Evolutionary conservation across 306 rosid genomes (phyloP).

Genomic region (Macrotyloma uniflorum): DNA sequence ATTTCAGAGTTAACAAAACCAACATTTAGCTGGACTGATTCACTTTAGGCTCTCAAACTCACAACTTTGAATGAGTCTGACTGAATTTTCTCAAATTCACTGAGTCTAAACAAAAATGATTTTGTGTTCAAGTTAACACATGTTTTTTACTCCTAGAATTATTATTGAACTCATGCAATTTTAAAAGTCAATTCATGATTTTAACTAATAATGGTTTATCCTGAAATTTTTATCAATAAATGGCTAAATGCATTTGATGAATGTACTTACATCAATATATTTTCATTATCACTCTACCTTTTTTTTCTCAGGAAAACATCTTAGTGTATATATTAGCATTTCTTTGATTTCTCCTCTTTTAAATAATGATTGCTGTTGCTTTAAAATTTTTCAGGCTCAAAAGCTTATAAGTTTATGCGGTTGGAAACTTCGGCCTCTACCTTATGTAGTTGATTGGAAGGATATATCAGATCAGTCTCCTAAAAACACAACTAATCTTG

Average conservation of each 20-base stretch:
- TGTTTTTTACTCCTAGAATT: not conserved
- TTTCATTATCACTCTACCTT: slow-evolving; percentile 7
- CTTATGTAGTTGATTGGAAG: slow-evolving; percentile 71
- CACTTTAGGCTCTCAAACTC: not conserved
- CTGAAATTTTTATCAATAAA: not conserved
- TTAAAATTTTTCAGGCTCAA: slow-evolving; percentile 68
- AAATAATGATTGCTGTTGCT: slow-evolving; percentile 1
- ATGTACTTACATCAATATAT: not conserved
- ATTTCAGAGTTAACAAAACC: not conserved
- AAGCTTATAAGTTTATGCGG: slow-evolving; percentile 83
- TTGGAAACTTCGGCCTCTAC: slow-evolving; percentile 86
- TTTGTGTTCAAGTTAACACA: not conserved
- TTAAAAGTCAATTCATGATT: not conserved
- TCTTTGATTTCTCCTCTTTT: not conserved
- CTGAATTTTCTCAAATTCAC: not conserved
- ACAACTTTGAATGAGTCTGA: not conserved
- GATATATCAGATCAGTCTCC: slow-evolving; percentile 50
- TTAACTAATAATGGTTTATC: not conserved
- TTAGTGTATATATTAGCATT: slow-evolving; percentile 24
- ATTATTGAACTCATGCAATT: not conserved
- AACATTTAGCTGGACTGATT: not conserved
- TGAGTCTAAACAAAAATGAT: not conserved
- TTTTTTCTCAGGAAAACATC: not conserved
- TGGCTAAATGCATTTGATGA: slow-evolving; percentile 20
- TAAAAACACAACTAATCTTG: slow-evolving; percentile 40